These are phyloP conservation scores for Chlorella sp. DNA, from an alignment of 139 green algal species.

Conservation along the genomic window DNA sequence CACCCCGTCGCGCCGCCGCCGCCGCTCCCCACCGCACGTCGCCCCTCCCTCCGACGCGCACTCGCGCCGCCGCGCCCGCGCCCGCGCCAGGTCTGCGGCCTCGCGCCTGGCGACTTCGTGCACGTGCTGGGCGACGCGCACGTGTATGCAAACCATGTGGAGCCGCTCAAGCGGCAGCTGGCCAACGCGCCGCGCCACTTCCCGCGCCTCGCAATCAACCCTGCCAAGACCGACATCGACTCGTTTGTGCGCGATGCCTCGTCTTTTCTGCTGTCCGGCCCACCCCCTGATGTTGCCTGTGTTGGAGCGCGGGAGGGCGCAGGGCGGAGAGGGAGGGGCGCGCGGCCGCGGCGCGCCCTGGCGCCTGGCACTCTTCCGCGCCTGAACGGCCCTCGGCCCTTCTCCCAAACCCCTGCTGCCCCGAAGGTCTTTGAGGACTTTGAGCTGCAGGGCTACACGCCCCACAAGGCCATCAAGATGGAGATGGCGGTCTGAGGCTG, in stretches of 20 bases:
- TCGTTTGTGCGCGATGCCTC: no score
- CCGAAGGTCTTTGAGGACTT: conserved; percentile 95
- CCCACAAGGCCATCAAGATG: conserved; percentile 97
- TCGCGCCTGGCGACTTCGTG: conserved; percentile 93
- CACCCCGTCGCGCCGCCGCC: background rate
- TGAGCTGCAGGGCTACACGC: conserved; percentile 85
- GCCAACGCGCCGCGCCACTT: conserved; percentile 18
- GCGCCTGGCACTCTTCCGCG: no score
- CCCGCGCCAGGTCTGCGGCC: conserved; percentile 72
- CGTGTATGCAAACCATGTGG: conserved; percentile 98
- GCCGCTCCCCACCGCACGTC: background rate
- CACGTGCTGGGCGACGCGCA: conserved; percentile 96
- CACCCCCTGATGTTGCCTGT: no score
- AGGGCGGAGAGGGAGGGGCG: no score
- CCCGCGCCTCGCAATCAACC: conserved; percentile 79
- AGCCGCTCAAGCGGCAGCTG: conserved; percentile 95
- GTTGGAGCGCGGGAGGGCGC: no score
- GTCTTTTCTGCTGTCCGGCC: no score
- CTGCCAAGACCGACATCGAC: conserved; percentile 90
- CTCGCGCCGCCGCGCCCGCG: background rate
- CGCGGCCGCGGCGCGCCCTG: no score
- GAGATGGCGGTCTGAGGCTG: conserved; percentile 91
- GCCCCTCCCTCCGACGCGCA: background rate
- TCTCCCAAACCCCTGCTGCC: no score
- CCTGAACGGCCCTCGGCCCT: no score